Conservation (phyloP, 2,329 filamentous ascomycete species). For the Xylaria multiplex region DNA sequence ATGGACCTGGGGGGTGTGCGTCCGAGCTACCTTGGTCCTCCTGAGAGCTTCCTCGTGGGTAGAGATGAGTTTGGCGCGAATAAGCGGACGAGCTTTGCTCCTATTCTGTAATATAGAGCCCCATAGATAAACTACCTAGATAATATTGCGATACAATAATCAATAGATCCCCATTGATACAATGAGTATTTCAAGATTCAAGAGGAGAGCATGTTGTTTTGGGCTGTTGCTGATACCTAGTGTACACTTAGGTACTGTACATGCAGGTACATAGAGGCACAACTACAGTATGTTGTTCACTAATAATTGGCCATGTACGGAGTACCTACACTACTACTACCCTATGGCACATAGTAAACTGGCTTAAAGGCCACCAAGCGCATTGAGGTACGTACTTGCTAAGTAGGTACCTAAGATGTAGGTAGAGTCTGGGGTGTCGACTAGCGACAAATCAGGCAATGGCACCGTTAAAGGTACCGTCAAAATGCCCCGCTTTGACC, state of each 20-base stretch:
- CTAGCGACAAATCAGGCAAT: conserved; percentile 8
- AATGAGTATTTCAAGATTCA: not conserved
- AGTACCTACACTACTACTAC: not conserved
- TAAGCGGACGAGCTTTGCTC: conserved; percentile 53
- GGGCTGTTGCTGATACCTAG: not conserved
- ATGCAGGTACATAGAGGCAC: no score
- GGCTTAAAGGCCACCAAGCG: conserved; percentile 4
- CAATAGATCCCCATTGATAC: no score
- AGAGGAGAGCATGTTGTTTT: conserved; percentile 14
- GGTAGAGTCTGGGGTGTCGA: not conserved
- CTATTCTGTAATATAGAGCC: not conserved
- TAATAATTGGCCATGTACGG: conserved; percentile 8
- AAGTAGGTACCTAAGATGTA: not conserved
- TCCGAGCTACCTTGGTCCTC: conserved; percentile 65
- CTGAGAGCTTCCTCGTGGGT: conserved; percentile 62
- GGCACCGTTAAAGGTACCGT: not conserved
- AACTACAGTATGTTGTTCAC: conserved; percentile 3
- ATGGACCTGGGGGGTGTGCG: conserved; percentile 65
- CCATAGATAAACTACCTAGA: not conserved
- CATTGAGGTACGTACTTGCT: not conserved
- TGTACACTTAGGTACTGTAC: no score
- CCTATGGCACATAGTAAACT: not conserved
- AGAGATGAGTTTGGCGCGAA: conserved; percentile 52
- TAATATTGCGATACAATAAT: not conserved
- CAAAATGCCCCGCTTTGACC: not conserved